Evolutionary conservation across 2,329 filamentous ascomycete species (phyloP).

Genomic region (Penicillium sp.): DNA sequence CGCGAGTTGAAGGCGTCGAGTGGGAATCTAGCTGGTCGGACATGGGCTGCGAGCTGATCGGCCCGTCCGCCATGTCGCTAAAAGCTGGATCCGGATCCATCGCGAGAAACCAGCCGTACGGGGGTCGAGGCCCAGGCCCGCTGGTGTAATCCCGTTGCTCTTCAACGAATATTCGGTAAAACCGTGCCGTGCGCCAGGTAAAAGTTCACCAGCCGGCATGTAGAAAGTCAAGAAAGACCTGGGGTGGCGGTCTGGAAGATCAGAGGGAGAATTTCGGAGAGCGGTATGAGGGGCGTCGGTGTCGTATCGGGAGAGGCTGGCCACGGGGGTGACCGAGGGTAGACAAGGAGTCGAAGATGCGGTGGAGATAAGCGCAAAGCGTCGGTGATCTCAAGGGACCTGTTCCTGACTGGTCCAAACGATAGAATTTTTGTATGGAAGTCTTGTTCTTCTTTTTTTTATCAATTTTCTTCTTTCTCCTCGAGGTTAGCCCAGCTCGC

Average conservation of each 20-base stretch:
- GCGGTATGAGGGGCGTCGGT: slow-evolving; percentile 9
- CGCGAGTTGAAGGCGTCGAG: slow-evolving; percentile 37
- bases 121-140: slow-evolving; percentile 3
- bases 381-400: background rate
- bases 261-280: slow-evolving; percentile 6
- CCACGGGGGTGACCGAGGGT: slow-evolving; percentile 7
- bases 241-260: background rate
- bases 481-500: slow-evolving; percentile 2
- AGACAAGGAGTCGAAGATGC: slow-evolving; percentile 10
- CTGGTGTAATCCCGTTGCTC: background rate
- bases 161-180: background rate
- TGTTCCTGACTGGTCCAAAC: slow-evolving; percentile 3
- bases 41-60: slow-evolving; percentile 25
- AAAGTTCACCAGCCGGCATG: background rate
- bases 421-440: background rate
- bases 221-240: background rate
- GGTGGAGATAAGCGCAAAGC: background rate
- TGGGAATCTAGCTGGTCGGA: slow-evolving; percentile 40
- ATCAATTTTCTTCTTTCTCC: background rate
- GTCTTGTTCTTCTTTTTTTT: background rate
- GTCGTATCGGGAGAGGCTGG: slow-evolving; percentile 16
- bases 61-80: slow-evolving; percentile 28
- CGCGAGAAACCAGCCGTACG: slow-evolving; percentile 13
- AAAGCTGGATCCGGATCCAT: slow-evolving; percentile 33
- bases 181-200: background rate